Evolutionary conservation across 2,329 filamentous ascomycete genomes (phyloP).

Genomic region (Curvularia lunata): DNA sequence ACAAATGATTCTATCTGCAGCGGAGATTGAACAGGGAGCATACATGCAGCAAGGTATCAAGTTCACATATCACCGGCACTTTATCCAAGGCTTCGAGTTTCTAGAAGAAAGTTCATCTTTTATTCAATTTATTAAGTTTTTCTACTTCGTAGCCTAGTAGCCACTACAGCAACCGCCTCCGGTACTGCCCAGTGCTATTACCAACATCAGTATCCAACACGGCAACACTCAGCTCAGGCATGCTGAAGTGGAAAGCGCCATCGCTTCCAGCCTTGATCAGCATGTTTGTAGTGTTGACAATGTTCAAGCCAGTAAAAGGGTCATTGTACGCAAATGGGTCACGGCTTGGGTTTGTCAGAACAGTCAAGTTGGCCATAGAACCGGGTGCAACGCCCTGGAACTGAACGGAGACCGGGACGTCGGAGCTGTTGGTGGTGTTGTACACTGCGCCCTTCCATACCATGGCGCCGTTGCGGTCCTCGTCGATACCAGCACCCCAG

Average conservation of each 20-base stretch:
- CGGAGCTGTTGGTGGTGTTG: conserved; percentile 51
- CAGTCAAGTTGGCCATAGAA: conserved; percentile 47
- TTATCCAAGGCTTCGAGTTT: no score
- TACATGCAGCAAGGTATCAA: background rate
- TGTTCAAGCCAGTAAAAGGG: conserved; percentile 56
- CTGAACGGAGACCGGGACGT: conserved; percentile 32
- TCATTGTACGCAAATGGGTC: conserved; percentile 53
- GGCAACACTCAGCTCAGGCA: conserved; percentile 64
- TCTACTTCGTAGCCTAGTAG: background rate
- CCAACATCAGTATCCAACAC: conserved; percentile 55
- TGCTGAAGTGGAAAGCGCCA: conserved; percentile 59
- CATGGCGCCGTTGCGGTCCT: conserved; percentile 37
- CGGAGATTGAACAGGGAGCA: background rate
- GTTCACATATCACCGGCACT: no score
- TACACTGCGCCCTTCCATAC: conserved; percentile 58
- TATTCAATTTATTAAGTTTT: background rate
- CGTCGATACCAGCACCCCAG: conserved; percentile 54
- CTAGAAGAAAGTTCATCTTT: background rate
- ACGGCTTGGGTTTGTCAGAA: conserved; percentile 51
- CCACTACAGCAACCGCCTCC: background rate
- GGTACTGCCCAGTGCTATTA: conserved; percentile 3
- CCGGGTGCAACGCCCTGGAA: conserved; percentile 41
- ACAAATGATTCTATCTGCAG: no score
- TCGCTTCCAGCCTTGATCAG: conserved; percentile 43
- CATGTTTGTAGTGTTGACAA: conserved; percentile 33